Percentiles rank a stretch among this genome's conserved stretches.
These are phyloP conservation scores for Pelagomonas calceolata DNA, from an alignment of 108 stramenopile genomes.

Conservation along the genomic window DNA sequence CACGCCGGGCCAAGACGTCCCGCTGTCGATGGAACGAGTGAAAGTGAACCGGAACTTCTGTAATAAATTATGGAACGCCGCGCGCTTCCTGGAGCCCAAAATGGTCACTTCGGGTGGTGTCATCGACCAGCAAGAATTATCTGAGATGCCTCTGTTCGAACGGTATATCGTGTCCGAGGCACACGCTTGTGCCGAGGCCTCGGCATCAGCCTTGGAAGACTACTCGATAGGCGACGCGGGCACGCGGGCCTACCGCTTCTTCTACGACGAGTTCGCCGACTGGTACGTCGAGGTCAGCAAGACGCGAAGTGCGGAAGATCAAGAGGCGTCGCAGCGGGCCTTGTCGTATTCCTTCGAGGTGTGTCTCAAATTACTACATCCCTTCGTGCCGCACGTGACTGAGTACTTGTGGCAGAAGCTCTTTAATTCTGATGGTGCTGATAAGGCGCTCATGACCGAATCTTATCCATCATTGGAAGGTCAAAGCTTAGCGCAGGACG, in stretches of 20 bases:
- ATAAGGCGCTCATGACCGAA: conserved; percentile 62
- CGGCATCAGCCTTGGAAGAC: conserved; percentile 73
- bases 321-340: conserved; percentile 66
- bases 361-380: conserved; percentile 82
- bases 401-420: conserved; percentile 95
- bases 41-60: conserved; percentile 78
- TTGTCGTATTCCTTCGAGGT: conserved; percentile 88
- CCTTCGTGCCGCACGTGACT: conserved; percentile 95
- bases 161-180: conserved; percentile 79
- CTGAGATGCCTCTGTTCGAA: conserved; percentile 53
- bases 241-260: conserved; percentile 69
- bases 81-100: conserved; percentile 64
- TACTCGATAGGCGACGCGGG: conserved; percentile 76
- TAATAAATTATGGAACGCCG: conserved; percentile 97
- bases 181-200: conserved; percentile 62
- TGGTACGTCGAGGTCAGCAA: conserved; percentile 92
- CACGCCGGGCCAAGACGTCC: conserved; percentile 87
- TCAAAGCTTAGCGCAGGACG: conserved; percentile 46
- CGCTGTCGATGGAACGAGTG: conserved; percentile 78
- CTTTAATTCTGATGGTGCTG: conserved; percentile 40
- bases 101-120: conserved; percentile 44
- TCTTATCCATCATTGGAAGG: conserved; percentile 73
- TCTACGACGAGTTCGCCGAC: conserved; percentile 94
- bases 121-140: conserved; percentile 62
- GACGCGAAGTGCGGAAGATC: conserved; percentile 49